phyloP scores from a whole-genome alignment of 2,329 filamentous ascomycete species.

The Ramularia endophylla region DNA sequence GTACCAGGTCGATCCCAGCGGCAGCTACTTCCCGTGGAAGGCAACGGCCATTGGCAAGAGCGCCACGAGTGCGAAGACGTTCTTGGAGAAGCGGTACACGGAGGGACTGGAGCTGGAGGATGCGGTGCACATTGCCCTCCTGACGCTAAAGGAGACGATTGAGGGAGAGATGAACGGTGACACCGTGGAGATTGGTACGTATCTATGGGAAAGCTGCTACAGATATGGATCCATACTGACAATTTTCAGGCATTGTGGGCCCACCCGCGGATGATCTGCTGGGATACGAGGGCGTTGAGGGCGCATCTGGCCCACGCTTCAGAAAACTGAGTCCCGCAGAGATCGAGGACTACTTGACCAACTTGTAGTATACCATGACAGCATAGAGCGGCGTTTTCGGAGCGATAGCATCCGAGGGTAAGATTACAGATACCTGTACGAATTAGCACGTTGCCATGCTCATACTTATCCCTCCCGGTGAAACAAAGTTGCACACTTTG shows the following conservation, averaged over 20 bases:
- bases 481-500: no score
- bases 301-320: constrained; percentile 79
- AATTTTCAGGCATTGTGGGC: constrained; percentile 75
- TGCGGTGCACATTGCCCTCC: constrained; percentile 93
- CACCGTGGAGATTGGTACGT: constrained; percentile 90
- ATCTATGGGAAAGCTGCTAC: neutral
- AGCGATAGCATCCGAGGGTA: neutral
- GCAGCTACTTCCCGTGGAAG: constrained; percentile 99
- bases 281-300: constrained; percentile 83
- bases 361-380: constrained; percentile 59
- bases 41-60: constrained; percentile 98
- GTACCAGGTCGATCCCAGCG: constrained; percentile 98
- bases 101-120: constrained; percentile 96
- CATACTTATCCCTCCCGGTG: no score
- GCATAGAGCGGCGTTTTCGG: constrained; percentile 4
- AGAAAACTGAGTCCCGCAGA: constrained; percentile 94
- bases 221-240: constrained; percentile 3
- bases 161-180: constrained; percentile 98
- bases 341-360: constrained; percentile 99
- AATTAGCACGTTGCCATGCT: neutral
- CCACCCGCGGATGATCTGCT: constrained; percentile 89
- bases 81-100: constrained; percentile 98
- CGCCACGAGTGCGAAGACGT: constrained; percentile 96
- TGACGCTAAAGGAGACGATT: constrained; percentile 98
- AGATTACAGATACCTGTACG: neutral